These are phyloP conservation scores for Colletotrichum acutatum DNA, from an alignment of 2,329 filamentous ascomycete genomes.

Conservation along the genomic window DNA sequence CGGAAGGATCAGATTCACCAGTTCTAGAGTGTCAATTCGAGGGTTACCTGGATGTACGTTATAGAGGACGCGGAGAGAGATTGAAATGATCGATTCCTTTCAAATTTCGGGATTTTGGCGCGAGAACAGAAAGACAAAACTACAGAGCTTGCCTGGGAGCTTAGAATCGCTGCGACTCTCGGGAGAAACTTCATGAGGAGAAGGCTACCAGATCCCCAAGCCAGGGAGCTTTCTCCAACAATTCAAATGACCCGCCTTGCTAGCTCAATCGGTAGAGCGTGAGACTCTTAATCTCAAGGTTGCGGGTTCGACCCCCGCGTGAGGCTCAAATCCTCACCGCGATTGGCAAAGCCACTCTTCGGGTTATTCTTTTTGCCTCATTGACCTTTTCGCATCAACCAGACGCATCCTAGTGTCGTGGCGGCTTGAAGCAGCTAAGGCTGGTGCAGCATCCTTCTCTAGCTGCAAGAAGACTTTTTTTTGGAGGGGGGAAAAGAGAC, in stretches of 20 bases:
- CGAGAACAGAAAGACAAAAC: too few relatives aligned
- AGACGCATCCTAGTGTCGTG: too few relatives aligned
- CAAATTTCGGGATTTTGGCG: background rate
- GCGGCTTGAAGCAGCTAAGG: too few relatives aligned
- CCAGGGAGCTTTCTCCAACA: background rate
- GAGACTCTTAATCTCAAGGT: slow-evolving; percentile 67
- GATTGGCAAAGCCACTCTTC: slow-evolving; percentile 2
- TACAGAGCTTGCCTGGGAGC: too few relatives aligned
- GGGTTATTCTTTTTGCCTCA: background rate
- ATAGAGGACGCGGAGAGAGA: background rate
- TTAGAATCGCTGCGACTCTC: too few relatives aligned
- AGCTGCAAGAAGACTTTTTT: too few relatives aligned
- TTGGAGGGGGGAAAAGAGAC: too few relatives aligned
- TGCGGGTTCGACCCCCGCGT: slow-evolving; percentile 40
- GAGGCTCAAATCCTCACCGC: slow-evolving; percentile 39
- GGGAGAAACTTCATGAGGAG: too few relatives aligned
- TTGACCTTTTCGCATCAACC: background rate
- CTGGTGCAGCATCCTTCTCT: too few relatives aligned
- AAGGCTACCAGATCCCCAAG: background rate
- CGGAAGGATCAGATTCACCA: slow-evolving; percentile 66
- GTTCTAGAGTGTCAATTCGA: slow-evolving; percentile 53
- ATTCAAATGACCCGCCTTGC: slow-evolving; percentile 41
- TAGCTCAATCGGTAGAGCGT: slow-evolving; percentile 81
- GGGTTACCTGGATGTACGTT: too few relatives aligned
- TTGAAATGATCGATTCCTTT: too few relatives aligned